Percentiles rank a stretch among this genome's conserved stretches.
phyloP scores from a whole-genome alignment of 202 grass and related monocot species.

The Alloteropsis angusta region DNA sequence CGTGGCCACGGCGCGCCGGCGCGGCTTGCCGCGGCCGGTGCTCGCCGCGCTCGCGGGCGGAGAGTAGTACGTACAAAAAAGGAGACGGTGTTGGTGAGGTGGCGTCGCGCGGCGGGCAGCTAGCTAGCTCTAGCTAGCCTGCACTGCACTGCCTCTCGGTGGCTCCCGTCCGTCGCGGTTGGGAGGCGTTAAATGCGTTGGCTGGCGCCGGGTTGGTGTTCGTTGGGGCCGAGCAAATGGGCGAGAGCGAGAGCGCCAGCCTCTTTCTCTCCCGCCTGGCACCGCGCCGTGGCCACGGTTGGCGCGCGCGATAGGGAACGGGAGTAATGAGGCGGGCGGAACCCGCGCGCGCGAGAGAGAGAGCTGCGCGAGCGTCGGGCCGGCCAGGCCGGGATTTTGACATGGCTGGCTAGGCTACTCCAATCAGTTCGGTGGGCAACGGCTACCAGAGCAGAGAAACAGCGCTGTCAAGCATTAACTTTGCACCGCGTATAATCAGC shows the following conservation, averaged over 20 bases:
- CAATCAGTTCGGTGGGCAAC: not conserved
- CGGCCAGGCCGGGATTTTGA: not conserved
- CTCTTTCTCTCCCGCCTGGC: not conserved
- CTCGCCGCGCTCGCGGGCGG: not conserved
- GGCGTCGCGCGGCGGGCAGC: not conserved
- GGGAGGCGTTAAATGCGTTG: constrained; percentile 50
- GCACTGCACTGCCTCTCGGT: too few species aligned
- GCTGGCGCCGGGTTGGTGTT: constrained; percentile 34
- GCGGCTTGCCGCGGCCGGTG: not conserved
- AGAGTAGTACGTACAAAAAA: not conserved
- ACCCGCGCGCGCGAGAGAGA: not conserved
- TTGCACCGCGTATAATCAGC: too few species aligned
- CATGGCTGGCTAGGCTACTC: not conserved
- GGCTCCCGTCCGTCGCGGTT: constrained; percentile 6
- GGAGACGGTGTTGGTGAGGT: not conserved
- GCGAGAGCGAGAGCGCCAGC: not conserved
- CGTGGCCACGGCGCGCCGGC: not conserved
- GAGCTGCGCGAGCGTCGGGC: not conserved
- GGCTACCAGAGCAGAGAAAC: not conserved
- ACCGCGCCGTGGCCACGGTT: not conserved
- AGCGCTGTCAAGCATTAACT: not conserved
- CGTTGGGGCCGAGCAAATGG: constrained; percentile 17
- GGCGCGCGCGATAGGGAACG: constrained; percentile 30
- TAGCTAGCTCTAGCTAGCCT: not conserved
- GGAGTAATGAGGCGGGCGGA: constrained; percentile 11